These are phyloP conservation scores for Aspergillus indologenus DNA, from an alignment of 495 filamentous ascomycete genomes.

Conservation along the genomic window DNA sequence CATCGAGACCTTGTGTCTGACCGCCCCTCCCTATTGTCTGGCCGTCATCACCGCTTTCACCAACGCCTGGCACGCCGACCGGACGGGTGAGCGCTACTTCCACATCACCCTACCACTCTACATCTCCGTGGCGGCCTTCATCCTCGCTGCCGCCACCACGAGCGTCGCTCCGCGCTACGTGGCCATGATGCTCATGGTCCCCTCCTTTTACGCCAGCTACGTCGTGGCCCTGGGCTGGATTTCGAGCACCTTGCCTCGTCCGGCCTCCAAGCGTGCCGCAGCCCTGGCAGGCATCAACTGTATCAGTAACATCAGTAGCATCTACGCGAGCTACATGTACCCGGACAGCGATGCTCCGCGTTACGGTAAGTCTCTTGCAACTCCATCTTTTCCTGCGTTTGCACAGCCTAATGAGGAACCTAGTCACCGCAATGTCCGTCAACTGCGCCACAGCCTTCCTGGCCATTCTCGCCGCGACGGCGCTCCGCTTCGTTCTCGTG, in stretches of 20 bases:
- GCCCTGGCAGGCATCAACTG: slow-evolving; percentile 80
- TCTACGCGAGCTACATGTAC: slow-evolving; percentile 80
- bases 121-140: slow-evolving; percentile 68
- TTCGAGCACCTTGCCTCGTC: slow-evolving; percentile 74
- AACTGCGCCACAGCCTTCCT: slow-evolving; percentile 67
- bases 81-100: slow-evolving; percentile 73
- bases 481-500: slow-evolving; percentile 63
- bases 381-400: not conserved
- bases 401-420: not conserved
- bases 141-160: slow-evolving; percentile 69
- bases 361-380: slow-evolving; percentile 33
- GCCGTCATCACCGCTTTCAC: slow-evolving; percentile 65
- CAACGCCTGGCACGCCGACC: slow-evolving; percentile 78
- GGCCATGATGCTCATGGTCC: slow-evolving; percentile 80
- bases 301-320: slow-evolving; percentile 64
- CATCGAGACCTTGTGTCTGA: slow-evolving; percentile 71
- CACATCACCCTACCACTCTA: slow-evolving; percentile 68
- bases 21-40: slow-evolving; percentile 72
- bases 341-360: slow-evolving; percentile 34
- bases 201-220: slow-evolving; percentile 54
- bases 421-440: slow-evolving; percentile 68
- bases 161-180: slow-evolving; percentile 66
- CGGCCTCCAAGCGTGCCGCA: slow-evolving; percentile 79
- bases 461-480: slow-evolving; percentile 62
- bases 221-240: slow-evolving; percentile 79